Evolutionary conservation across 768 basidiomycete genomes (phyloP).

Genomic region (Kwoniella dendrophila): DNA sequence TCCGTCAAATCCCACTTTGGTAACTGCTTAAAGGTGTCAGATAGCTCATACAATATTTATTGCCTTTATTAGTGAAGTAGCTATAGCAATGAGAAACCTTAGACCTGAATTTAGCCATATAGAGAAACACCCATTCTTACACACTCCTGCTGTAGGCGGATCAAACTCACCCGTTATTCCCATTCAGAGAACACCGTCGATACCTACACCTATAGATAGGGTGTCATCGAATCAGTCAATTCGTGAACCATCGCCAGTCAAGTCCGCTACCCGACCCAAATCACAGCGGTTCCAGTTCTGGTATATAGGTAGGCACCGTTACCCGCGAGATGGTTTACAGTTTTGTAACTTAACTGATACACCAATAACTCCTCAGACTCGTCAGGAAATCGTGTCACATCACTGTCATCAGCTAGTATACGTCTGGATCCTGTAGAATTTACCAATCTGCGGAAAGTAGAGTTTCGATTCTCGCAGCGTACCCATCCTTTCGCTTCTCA

Average conservation of each 20-base stretch:
- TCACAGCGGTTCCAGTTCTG: conserved; percentile 44
- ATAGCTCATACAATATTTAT: conserved; percentile 4
- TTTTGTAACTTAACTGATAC: too few relatives aligned
- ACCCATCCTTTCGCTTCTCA: conserved; percentile 40
- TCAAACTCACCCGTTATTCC: conserved; percentile 3
- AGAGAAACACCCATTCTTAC: conserved; percentile 35
- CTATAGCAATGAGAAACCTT: conserved; percentile 30
- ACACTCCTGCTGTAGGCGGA: conserved; percentile 22
- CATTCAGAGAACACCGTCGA: background rate
- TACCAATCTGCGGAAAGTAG: conserved; percentile 44
- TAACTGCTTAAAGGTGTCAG: background rate
- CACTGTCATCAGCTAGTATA: conserved; percentile 29
- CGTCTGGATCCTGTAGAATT: conserved; percentile 43
- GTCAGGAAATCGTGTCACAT: conserved; percentile 19
- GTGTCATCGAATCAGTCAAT: background rate
- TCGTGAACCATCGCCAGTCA: background rate
- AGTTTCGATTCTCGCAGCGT: conserved; percentile 35
- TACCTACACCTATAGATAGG: background rate
- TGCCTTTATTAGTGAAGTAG: conserved; percentile 36
- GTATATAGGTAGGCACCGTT: conserved; percentile 46
- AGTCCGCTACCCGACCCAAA: background rate
- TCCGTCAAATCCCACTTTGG: background rate
- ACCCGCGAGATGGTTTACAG: too few relatives aligned
- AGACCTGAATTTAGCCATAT: conserved; percentile 33
- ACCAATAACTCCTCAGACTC: conserved; percentile 27